Base-by-base conservation (phyloP, 2,329 filamentous ascomycete species). In the Coccinonectria pachysandricola region DNA sequence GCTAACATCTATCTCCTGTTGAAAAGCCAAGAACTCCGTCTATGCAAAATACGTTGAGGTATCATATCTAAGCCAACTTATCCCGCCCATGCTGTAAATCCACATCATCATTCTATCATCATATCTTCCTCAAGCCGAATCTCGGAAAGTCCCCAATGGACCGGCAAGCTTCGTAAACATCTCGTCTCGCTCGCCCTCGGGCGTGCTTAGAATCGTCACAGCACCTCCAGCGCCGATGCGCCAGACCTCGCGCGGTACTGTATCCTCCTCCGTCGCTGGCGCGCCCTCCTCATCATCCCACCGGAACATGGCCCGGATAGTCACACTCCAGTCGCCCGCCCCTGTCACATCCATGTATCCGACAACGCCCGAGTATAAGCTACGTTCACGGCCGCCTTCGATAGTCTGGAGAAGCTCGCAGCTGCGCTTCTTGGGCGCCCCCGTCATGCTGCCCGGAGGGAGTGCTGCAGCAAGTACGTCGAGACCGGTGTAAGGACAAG, bases 391-490 rank as follows among this genome's bases (percentile, higher is more conserved):
- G 55, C 57, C 19, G 23, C 41, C 30, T 54, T 94, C 87, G 21
- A 94, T 66, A 4, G 64, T 57, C 32, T 68, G 65, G 12, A 96
- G 62, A 23, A 95, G 69, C 60, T 93, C 79, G 52, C 88, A 95
- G 37, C 81, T 88, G 24, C 88, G 71, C 56, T 88, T 87, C 63
- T 96, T 96, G 0, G 88, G 91, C 1, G 88, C 88, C 6, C 91
- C 91, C 2, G 88, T 96, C 91, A 96, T 96, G 45, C 81, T 88
- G 0, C 91, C 88, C 0, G 91, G 86, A 0, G 91, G 88, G 1
- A 96, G 65, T 24, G 77, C 81, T 6, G 75, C 68, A 0, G 79
- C 72, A 0, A 96, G 69, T 4, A 88, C 79, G 32, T 88, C 79
- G 18, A 91, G 61, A 2, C 81, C 83, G 0, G 74, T 73, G 32